Evolutionary conservation across 2,329 filamentous ascomycete species (phyloP).

Genomic region (Drechslera avenae): DNA sequence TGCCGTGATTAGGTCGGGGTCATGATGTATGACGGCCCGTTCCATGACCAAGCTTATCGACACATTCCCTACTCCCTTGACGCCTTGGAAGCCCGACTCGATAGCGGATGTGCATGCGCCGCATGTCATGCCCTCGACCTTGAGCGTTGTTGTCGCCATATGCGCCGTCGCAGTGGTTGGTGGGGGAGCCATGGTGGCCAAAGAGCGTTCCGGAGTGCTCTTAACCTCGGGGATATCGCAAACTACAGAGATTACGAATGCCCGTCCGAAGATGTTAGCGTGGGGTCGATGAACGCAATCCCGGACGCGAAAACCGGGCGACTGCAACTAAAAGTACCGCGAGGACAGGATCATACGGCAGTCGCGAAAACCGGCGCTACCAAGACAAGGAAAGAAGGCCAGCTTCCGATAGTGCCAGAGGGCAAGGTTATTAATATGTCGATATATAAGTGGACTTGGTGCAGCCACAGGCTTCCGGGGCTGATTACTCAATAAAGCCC

Average conservation of each 20-base stretch:
- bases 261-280: slow-evolving; percentile 16
- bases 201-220: slow-evolving; percentile 7
- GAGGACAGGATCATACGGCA: no score
- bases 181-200: slow-evolving; percentile 33
- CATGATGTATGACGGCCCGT: slow-evolving; percentile 90
- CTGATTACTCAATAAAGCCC: slow-evolving; percentile 20
- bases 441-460: slow-evolving; percentile 15
- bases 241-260: slow-evolving; percentile 3
- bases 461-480: slow-evolving; percentile 21
- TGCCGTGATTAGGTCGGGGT: slow-evolving; percentile 73
- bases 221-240: not conserved
- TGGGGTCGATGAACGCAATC: slow-evolving; percentile 18
- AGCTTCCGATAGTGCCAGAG: slow-evolving; percentile 38
- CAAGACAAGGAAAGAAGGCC: slow-evolving; percentile 31
- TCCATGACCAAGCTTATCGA: slow-evolving; percentile 95
- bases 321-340: no score
- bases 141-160: slow-evolving; percentile 88
- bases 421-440: slow-evolving; percentile 29
- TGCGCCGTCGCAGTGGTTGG: slow-evolving; percentile 50
- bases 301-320: slow-evolving; percentile 16
- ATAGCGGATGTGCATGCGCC: slow-evolving; percentile 95
- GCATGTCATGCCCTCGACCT: slow-evolving; percentile 85
- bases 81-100: slow-evolving; percentile 83
- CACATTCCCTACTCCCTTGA: slow-evolving; percentile 81
- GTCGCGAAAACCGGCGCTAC: slow-evolving; percentile 7